Evolutionary conservation across 345 rosid species (phyloP), one percentile per base, ranked within the genome.

Genomic region (Rhodomyrtus tomentosa): DNA sequence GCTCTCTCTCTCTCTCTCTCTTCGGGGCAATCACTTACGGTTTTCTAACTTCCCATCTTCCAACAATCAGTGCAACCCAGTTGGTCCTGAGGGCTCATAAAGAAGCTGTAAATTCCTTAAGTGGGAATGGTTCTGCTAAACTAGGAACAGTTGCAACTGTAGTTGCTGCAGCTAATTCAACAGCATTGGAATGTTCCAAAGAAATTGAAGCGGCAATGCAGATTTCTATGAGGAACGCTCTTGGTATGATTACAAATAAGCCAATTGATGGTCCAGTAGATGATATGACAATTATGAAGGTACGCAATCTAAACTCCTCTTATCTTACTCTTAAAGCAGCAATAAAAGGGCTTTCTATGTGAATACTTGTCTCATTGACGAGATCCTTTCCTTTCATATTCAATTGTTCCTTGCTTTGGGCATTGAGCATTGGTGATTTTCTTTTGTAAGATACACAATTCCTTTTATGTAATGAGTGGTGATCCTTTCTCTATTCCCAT

Each of bases 141-240:
- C 87, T 98, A 82, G 99, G 99, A 82, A 96, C 96, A 1, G 96
- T 98, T 84, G 99, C 99, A 32, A 86, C 99, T 24, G 99, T 96
- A 73, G 99, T 98, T 88, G 96, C 98, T 49, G 98, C 99, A 83
- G 99, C 99, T 42, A 98, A 98, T 93, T 96, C 99, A 86, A 98
- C 97, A 49, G 98, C 99, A 38, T 82, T 82, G 88, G 98, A 95
- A 92, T 92, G 98, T 87, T 95, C 99, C 76, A 98, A 92, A 90
- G 99, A 98, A 89, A 98, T 98, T 85, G 98, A 98, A 92, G 96
- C 95, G 18, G 98, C 99, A 84, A 98, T 98, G 99, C 98, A 98
- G 91, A 91, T 98, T 72, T 95, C 98, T 80, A 90, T 96, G 94
- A 98, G 98, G 92, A 96, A 92, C 90, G 94, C 98, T 22, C 87